phyloP scores from a whole-genome alignment of 148 eudicot genomes.

The Fagopyrum tataricum region DNA sequence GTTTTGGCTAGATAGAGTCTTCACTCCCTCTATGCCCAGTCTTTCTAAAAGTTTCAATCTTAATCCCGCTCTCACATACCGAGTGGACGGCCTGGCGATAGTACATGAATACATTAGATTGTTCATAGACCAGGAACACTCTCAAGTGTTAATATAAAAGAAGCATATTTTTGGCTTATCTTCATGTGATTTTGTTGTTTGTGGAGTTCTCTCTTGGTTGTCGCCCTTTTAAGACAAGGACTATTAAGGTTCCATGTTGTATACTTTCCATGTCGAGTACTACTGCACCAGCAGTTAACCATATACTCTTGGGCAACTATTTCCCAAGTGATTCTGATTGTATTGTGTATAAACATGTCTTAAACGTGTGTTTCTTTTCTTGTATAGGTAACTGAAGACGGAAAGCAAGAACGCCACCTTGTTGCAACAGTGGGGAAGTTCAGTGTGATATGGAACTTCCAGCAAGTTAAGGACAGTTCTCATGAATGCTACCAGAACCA shows the following conservation, averaged over 20 bases:
- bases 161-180: neutral
- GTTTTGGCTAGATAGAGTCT: neutral
- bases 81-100: no score
- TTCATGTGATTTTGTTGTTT: neutral
- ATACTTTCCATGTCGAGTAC: neutral
- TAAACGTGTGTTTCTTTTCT: no score
- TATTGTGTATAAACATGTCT: neutral
- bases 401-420: constrained; percentile 48
- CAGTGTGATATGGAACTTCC: constrained; percentile 50
- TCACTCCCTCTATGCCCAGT: neutral
- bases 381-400: constrained; percentile 43
- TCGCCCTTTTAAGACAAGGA: neutral
- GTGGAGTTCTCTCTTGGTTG: neutral
- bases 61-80: no score
- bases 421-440: constrained; percentile 51
- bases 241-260: neutral
- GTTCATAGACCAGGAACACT: no score
- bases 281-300: neutral
- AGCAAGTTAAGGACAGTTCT: constrained; percentile 47
- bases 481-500: constrained; percentile 45
- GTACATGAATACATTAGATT: no score
- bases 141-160: neutral
- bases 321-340: neutral
- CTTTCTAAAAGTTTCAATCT: neutral
- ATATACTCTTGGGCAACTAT: neutral